Conservation (phyloP, 192 early-diverging fungal species). For the Rhizophagus prolifer region DNA sequence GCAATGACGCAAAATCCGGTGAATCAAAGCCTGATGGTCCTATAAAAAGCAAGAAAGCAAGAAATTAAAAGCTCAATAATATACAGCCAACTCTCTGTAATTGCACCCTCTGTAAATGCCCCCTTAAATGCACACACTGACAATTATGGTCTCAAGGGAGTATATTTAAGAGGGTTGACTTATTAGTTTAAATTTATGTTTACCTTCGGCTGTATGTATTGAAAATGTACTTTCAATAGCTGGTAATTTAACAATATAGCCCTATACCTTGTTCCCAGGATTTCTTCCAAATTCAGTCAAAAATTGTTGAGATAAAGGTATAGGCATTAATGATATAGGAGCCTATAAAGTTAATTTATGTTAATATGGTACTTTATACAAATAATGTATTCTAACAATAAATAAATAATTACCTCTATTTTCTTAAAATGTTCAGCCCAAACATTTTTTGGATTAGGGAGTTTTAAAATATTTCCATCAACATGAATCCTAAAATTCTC, state of each 20-base stretch:
- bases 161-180: too few relatives aligned
- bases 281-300: conserved; percentile 41
- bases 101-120: too few relatives aligned
- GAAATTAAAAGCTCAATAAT: background rate
- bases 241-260: conserved; percentile 51
- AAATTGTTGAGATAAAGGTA: conserved; percentile 42
- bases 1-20: conserved; percentile 52
- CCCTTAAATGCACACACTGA: too few relatives aligned
- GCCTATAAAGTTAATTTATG: background rate
- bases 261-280: conserved; percentile 46
- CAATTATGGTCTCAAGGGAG: too few relatives aligned
- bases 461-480: conserved; percentile 51
- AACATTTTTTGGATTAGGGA: conserved; percentile 43
- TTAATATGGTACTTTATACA: conserved; percentile 11
- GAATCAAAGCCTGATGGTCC: conserved; percentile 49
- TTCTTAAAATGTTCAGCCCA: conserved; percentile 39
- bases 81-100: too few relatives aligned
- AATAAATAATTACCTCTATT: conserved; percentile 22
- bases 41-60: background rate
- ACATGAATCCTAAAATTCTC: conserved; percentile 56
- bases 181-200: background rate
- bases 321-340: conserved; percentile 30
- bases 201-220: conserved; percentile 44
- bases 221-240: conserved; percentile 60
- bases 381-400: background rate